Conservation (phyloP, 441 rosid species). For the Rhodomyrtus psidioides region DNA sequence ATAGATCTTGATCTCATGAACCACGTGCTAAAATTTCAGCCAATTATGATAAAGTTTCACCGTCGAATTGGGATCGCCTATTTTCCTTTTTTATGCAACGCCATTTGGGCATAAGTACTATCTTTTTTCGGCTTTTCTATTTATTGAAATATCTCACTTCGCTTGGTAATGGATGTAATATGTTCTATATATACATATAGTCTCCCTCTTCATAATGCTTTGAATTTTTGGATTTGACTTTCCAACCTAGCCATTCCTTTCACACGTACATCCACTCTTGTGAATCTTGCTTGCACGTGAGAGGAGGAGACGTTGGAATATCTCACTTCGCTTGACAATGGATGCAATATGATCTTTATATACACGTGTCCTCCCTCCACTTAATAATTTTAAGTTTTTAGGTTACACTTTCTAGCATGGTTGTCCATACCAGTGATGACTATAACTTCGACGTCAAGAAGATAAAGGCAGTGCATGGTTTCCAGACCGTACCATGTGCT, state of each 20-base stretch:
- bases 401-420: neutral
- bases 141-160: neutral
- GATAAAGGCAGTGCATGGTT: neutral
- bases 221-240: neutral
- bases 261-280: no score
- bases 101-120: neutral
- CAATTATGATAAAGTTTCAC: neutral
- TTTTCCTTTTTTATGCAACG: neutral
- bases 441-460: neutral
- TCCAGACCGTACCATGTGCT: neutral
- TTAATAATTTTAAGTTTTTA: neutral
- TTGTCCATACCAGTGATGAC: neutral
- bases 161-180: neutral
- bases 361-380: neutral
- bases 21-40: neutral
- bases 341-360: neutral
- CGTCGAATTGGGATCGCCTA: neutral
- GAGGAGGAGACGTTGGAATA: neutral
- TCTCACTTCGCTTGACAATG: neutral
- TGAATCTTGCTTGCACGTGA: neutral
- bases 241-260: neutral
- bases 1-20: neutral
- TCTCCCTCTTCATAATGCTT: neutral
- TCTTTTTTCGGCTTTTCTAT: neutral
- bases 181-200: neutral